These are phyloP conservation scores for Trichoderma breve DNA, from an alignment of 2,329 filamentous ascomycete species.

Conservation along the genomic window DNA sequence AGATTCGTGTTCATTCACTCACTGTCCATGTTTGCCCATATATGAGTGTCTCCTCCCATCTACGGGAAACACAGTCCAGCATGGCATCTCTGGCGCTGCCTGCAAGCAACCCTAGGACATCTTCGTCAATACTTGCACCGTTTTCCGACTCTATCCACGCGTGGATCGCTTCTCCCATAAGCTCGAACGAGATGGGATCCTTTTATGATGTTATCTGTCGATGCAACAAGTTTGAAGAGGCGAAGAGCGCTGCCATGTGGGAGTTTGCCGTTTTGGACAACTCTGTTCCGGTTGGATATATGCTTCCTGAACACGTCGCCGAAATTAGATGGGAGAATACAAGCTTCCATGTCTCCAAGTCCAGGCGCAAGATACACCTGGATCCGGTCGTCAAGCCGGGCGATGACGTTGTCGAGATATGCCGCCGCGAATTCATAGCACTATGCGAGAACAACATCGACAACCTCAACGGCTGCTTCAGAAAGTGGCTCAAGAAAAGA, in stretches of 20 bases:
- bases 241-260: conserved; percentile 23
- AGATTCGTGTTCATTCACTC: neutral
- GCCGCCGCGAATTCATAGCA: conserved; percentile 24
- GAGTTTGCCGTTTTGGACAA: conserved; percentile 27
- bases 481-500: conserved; percentile 28
- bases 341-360: conserved; percentile 22
- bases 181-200: conserved; percentile 6
- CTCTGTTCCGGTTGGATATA: conserved; percentile 27
- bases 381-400: conserved; percentile 20
- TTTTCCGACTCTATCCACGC: conserved; percentile 2
- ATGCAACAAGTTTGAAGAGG: conserved; percentile 30
- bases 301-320: conserved; percentile 25
- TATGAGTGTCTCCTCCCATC: neutral
- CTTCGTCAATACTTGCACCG: neutral
- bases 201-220: conserved; percentile 26
- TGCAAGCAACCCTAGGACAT: neutral
- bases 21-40: neutral
- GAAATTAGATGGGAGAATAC: conserved; percentile 26
- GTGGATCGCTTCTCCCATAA: conserved; percentile 7
- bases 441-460: conserved; percentile 30
- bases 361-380: conserved; percentile 25
- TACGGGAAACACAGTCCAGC: neutral
- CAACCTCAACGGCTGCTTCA: conserved; percentile 29
- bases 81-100: conserved; percentile 17
- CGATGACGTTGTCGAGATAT: conserved; percentile 23